Evolutionary conservation across 805 yeast species (phyloP).

Genomic region (Candida ponderosae): DNA sequence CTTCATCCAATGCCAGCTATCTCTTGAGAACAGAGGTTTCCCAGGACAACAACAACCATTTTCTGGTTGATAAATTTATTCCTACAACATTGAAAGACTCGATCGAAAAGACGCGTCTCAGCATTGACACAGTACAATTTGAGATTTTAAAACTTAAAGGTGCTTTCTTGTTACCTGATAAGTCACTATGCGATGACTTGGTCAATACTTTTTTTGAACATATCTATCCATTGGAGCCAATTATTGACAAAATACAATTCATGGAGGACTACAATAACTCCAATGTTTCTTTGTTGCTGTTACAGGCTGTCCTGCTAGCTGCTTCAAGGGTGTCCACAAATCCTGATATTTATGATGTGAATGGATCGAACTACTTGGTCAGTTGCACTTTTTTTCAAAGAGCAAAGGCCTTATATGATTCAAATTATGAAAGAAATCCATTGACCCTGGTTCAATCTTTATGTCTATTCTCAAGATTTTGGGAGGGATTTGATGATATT

Average conservation of each 20-base stretch:
- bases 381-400: conserved; percentile 56
- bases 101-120: conserved; percentile 18
- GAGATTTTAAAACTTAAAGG: conserved; percentile 58
- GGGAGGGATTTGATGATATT: conserved; percentile 69
- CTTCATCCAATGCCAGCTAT: conserved; percentile 36
- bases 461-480: conserved; percentile 54
- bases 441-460: conserved; percentile 54
- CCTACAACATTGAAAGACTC: conserved; percentile 14
- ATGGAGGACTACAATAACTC: conserved; percentile 49
- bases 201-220: conserved; percentile 54
- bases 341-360: conserved; percentile 39
- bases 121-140: conserved; percentile 51
- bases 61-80: conserved; percentile 17
- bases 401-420: conserved; percentile 69
- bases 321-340: conserved; percentile 57
- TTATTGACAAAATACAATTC: conserved; percentile 55
- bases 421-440: conserved; percentile 60
- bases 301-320: conserved; percentile 61
- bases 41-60: conserved; percentile 38
- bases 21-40: conserved; percentile 28
- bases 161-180: conserved; percentile 61
- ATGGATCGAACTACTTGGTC: conserved; percentile 40
- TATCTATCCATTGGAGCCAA: conserved; percentile 64
- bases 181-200: conserved; percentile 49
- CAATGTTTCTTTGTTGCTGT: conserved; percentile 51